phyloP scores from a whole-genome alignment of 768 basidiomycete species.

The Russula griseocarnosa region DNA sequence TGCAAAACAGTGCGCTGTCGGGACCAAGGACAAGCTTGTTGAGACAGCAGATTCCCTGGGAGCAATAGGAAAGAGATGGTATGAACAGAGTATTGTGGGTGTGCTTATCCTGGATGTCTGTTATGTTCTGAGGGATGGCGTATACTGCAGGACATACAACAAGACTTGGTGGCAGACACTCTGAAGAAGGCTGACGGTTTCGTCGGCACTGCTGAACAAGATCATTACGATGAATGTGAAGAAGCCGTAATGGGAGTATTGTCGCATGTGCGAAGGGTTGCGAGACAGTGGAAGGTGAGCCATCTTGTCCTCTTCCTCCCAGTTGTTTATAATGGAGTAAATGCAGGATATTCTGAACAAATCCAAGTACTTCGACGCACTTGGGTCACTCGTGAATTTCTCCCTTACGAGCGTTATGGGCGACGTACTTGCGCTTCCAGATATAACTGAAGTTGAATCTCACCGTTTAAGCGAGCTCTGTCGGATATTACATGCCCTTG shows the following conservation, averaged over 20 bases:
- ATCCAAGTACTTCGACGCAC: constrained; percentile 63
- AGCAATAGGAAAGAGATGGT: constrained; percentile 63
- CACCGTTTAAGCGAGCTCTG: constrained; percentile 79
- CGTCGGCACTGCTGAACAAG: constrained; percentile 62
- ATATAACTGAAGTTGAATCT: constrained; percentile 88
- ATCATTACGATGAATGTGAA: constrained; percentile 74
- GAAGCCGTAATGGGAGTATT: constrained; percentile 58
- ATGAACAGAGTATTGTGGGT: constrained; percentile 65
- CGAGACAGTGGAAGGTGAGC: constrained; percentile 70
- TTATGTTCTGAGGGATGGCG: background rate
- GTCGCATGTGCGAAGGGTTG: constrained; percentile 57
- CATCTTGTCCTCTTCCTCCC: background rate
- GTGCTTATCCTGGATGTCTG: background rate
- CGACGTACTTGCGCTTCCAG: constrained; percentile 70
- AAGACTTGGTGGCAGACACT: constrained; percentile 44
- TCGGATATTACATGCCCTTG: constrained; percentile 70
- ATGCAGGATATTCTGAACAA: constrained; percentile 62
- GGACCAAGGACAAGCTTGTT: constrained; percentile 44
- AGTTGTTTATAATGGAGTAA: background rate
- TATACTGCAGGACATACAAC: constrained; percentile 46
- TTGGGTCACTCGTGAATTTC: constrained; percentile 68
- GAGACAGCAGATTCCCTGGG: constrained; percentile 52
- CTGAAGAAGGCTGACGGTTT: constrained; percentile 61
- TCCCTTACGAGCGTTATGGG: constrained; percentile 62
- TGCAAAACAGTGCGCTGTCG: constrained; percentile 33